Evolutionary conservation across 257 asterid species (phyloP).

Genomic region (Lycium ferocissimum): DNA sequence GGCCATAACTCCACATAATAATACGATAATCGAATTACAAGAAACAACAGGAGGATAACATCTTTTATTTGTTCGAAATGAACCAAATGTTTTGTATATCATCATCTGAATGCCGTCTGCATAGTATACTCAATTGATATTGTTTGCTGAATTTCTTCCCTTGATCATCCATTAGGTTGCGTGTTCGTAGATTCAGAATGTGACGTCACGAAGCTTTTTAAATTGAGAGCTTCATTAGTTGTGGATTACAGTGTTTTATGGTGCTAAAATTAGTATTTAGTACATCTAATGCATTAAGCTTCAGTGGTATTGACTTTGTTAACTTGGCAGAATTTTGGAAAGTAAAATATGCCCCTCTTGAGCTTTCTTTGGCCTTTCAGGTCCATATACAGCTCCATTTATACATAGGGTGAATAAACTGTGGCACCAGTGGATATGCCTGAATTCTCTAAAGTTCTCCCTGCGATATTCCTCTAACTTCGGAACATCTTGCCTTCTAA

Average conservation of each 20-base stretch:
- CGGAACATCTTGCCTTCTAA: not conserved
- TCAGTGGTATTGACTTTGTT: not conserved
- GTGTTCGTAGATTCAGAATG: not conserved
- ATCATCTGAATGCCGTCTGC: not conserved
- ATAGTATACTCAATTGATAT: not conserved
- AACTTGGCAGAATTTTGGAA: not conserved
- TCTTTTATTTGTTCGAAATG: not conserved
- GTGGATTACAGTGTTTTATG: not conserved
- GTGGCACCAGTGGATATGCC: not conserved
- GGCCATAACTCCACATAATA: no score
- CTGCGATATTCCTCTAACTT: conserved; percentile 8
- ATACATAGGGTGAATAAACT: not conserved
- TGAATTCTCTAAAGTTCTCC: not conserved
- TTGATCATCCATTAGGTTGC: not conserved
- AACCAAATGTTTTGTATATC: not conserved
- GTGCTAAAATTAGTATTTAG: not conserved
- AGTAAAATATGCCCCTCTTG: conserved; percentile 11
- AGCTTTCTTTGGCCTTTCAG: not conserved
- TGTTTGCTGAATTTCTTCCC: not conserved
- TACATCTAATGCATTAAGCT: not conserved
- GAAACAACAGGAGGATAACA: no score
- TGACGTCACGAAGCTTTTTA: not conserved
- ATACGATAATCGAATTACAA: not conserved
- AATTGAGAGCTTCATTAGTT: not conserved
- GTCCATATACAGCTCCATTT: not conserved